Conservation (phyloP, 208 protist species). For the Borovskyia barvae region DNA sequence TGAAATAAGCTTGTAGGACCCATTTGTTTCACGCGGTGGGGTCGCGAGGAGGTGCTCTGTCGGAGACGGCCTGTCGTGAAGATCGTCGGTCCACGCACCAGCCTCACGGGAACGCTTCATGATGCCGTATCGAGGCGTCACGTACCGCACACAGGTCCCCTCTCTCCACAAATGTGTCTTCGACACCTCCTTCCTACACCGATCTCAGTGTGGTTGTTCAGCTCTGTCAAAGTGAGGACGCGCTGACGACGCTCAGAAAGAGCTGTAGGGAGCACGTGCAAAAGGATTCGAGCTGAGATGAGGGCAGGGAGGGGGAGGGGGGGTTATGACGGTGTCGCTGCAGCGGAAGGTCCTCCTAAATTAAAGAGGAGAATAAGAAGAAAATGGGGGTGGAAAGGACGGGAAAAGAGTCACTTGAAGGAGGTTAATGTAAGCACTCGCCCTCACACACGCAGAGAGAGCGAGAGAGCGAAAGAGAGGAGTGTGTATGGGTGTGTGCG, state of each 20-base stretch:
- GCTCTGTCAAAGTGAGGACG: too few species aligned
- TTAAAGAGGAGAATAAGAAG: background rate
- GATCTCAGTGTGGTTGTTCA: too few species aligned
- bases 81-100: background rate
- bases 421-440: background rate
- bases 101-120: conserved; percentile 20
- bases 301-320: too few species aligned
- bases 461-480: background rate
- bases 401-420: background rate
- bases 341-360: too few species aligned
- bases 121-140: background rate
- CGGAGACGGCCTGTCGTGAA: background rate
- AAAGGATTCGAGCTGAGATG: too few species aligned
- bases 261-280: too few species aligned
- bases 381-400: background rate
- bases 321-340: too few species aligned
- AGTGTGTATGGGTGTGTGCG: background rate
- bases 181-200: too few species aligned
- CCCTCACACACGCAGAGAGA: background rate
- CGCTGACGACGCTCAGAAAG: too few species aligned
- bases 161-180: too few species aligned
- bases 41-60: conserved; percentile 27
- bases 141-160: conserved; percentile 1
- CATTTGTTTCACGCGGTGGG: conserved; percentile 20
- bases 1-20: conserved; percentile 7